Evolutionary conservation across 768 basidiomycete species (phyloP).

Genomic region (Lanmaoa rubissima): DNA sequence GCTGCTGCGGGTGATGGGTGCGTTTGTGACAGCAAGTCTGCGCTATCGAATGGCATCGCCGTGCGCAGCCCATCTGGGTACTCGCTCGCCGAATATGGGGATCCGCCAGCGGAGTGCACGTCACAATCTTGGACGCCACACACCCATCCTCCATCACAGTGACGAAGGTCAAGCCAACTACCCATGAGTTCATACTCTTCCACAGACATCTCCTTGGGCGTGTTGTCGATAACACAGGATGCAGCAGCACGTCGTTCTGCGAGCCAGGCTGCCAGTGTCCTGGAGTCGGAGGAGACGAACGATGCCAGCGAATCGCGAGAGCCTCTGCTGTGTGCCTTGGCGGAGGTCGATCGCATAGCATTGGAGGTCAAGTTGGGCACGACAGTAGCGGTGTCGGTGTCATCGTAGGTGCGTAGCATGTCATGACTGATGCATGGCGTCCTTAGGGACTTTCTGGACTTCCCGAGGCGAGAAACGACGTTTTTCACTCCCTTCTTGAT

Average conservation of each 20-base stretch:
- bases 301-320: slow-evolving; percentile 27
- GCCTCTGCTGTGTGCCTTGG: slow-evolving; percentile 12
- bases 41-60: slow-evolving; percentile 27
- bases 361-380: not conserved
- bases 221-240: slow-evolving; percentile 26
- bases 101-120: slow-evolving; percentile 35
- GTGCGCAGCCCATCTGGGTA: slow-evolving; percentile 17
- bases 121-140: slow-evolving; percentile 31
- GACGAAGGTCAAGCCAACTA: slow-evolving; percentile 42
- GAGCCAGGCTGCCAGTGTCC: slow-evolving; percentile 37
- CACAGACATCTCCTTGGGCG: slow-evolving; percentile 37
- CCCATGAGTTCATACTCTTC: slow-evolving; percentile 49
- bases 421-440: slow-evolving; percentile 8
- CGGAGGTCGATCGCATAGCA: slow-evolving; percentile 2
- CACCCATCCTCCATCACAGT: slow-evolving; percentile 22
- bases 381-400: not conserved
- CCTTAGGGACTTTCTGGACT: slow-evolving; percentile 14
- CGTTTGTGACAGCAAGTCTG: slow-evolving; percentile 12
- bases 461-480: slow-evolving; percentile 19
- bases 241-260: slow-evolving; percentile 36
- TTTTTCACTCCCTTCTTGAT: slow-evolving; percentile 24
- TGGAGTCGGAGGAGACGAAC: slow-evolving; percentile 35
- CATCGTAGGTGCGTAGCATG: slow-evolving; percentile 10
- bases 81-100: slow-evolving; percentile 27
- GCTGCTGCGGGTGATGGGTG: slow-evolving; percentile 3